Conservation (phyloP, 768 basidiomycete genomes). For the Nidularia pulvinata region DNA sequence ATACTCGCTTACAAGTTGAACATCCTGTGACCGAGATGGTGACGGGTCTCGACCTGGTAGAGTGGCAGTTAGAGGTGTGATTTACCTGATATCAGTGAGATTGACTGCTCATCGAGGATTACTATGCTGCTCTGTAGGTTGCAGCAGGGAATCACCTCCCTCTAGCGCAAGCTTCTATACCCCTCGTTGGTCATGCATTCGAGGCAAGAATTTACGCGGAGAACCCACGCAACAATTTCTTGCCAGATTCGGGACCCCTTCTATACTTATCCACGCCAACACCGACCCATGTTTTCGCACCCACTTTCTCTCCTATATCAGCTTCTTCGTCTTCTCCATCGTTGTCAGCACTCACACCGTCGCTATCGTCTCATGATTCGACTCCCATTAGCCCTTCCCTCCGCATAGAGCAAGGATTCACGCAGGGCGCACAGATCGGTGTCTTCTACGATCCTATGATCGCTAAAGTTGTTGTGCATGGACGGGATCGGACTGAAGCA, state of each 20-base stretch:
- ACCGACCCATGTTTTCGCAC: slow-evolving; percentile 71
- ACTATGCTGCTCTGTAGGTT: slow-evolving; percentile 40
- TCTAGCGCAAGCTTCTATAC: slow-evolving; percentile 73
- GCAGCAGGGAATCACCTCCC: slow-evolving; percentile 89
- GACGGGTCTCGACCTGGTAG: slow-evolving; percentile 90
- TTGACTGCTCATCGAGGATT: not conserved
- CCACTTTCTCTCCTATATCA: slow-evolving; percentile 27
- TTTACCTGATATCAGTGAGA: not conserved
- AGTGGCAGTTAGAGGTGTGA: slow-evolving; percentile 87
- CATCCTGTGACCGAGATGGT: slow-evolving; percentile 97
- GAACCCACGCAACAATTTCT: slow-evolving; percentile 90
- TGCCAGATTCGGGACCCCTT: slow-evolving; percentile 87
- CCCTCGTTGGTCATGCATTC: slow-evolving; percentile 90
- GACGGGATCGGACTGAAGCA: slow-evolving; percentile 81
- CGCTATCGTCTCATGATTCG: slow-evolving; percentile 22
- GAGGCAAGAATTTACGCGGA: slow-evolving; percentile 97
- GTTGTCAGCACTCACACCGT: slow-evolving; percentile 23
- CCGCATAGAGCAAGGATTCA: slow-evolving; percentile 91
- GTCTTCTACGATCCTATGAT: slow-evolving; percentile 95
- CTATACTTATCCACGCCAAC: slow-evolving; percentile 80
- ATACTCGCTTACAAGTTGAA: slow-evolving; percentile 84
- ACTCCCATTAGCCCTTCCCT: slow-evolving; percentile 54
- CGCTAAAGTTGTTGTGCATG: slow-evolving; percentile 89
- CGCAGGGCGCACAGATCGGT: slow-evolving; percentile 76
- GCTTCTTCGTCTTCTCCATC: slow-evolving; percentile 14